Base-by-base conservation (phyloP, 495 filamentous ascomycete genomes). In the Aspergillus affinis region DNA sequence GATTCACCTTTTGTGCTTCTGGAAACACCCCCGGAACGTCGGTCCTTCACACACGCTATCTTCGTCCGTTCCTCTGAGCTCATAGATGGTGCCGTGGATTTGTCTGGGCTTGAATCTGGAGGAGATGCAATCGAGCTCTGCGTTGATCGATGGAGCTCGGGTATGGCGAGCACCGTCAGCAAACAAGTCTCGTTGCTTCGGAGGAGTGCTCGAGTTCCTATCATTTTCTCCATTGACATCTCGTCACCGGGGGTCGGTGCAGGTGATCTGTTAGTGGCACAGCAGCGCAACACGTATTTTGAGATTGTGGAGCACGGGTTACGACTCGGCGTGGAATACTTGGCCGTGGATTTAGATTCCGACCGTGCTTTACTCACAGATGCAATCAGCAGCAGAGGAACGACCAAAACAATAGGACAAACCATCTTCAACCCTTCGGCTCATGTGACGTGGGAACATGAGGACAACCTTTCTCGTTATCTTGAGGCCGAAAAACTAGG, bases 361-460 rank as follows among this genome's bases (percentile, higher is more conserved):
- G 75, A 81, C 46, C 67, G 64, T 15, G 44, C 66, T 26, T 60
- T 65, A 29, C 71, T 86, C 2, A 71, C 75, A 0, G 66, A 79
- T 4, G 68, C 88, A 8, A 72, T 78, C 13, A 78, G 78, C 13
- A 77, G 69, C 60, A 82, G 84, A 57, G 90, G 90, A 2, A 79
- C 78, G 26, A 90, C 88, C 2, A 90, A 89, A 60, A 82, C 91
- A n/a, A 89, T 93, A 55, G 90, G 87, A 7, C 84, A 89, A 61
- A 82, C 79, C 60, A 70, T 82, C 63, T 74, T 84, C 58, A 75
- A 82, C 46, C 68, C 84, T 23, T 75, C 77, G 0, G 78, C 78
- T 2, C 71, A 75, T 2, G 72, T 83, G 13, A 74, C 75, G 2
- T 94, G 90, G 90, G 78, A 82, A 45, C 81, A 90, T 53, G 75